Evolutionary conservation across 257 asterid species (phyloP).

Genomic region (Plantago elongata): DNA sequence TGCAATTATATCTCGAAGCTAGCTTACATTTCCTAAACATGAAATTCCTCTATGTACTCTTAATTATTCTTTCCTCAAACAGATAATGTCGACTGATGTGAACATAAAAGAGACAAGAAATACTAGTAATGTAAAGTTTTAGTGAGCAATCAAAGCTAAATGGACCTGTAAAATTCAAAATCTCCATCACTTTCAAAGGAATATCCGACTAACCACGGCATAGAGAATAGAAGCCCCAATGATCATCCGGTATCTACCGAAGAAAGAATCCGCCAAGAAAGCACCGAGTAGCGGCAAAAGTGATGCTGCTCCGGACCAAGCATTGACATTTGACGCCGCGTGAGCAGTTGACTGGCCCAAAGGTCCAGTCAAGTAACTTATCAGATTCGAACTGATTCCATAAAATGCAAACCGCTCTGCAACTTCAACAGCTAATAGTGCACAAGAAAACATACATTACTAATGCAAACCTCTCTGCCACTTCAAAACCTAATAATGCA

Average conservation of each 20-base stretch:
- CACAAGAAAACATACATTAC: background rate
- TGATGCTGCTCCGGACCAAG: constrained; percentile 45
- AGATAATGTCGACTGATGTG: no score
- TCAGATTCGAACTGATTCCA: constrained; percentile 48
- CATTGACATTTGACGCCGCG: constrained; percentile 47
- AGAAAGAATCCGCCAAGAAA: constrained; percentile 45
- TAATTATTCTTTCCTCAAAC: no score
- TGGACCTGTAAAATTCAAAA: no score
- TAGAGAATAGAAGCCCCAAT: constrained; percentile 36
- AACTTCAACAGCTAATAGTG: constrained; percentile 43
- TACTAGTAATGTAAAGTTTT: no score
- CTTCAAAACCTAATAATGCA: constrained; percentile 39
- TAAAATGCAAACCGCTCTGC: constrained; percentile 58
- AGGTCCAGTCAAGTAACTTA: constrained; percentile 50
- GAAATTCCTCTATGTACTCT: no score
- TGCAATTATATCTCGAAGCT: no score
- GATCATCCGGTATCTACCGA: constrained; percentile 51
- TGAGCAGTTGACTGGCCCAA: constrained; percentile 53
- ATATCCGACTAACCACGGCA: constrained; percentile 34
- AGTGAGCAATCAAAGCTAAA: no score
- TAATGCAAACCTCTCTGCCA: constrained; percentile 58
- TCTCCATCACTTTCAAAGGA: no score
- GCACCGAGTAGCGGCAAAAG: constrained; percentile 54
- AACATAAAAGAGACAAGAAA: no score
- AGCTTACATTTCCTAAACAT: no score